A percentile compares a stretch with the other conserved stretches of the same genome.
Evolutionary conservation across 352 stramenopile genomes (phyloP).

Genomic region (Pythium utonaiense): DNA sequence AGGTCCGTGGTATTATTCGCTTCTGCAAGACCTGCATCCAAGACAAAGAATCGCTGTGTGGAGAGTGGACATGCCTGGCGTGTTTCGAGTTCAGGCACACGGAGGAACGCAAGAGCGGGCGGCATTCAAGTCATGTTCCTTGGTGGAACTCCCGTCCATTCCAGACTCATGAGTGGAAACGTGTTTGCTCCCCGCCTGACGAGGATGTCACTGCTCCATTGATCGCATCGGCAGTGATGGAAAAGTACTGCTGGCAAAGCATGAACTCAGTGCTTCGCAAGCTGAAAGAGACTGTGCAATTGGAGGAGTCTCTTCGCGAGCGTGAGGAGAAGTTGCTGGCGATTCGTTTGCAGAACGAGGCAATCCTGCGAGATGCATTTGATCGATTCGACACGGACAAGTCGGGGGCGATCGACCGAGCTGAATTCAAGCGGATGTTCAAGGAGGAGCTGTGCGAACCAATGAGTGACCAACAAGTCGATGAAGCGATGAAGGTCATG

Average conservation of each 20-base stretch:
- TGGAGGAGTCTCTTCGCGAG: slow-evolving; percentile 14
- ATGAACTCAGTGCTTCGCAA: background rate
- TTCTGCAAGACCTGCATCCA: slow-evolving; percentile 23
- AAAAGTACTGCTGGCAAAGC: slow-evolving; percentile 31
- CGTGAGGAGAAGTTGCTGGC: slow-evolving; percentile 29
- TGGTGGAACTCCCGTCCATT: slow-evolving; percentile 33
- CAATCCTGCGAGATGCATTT: slow-evolving; percentile 43
- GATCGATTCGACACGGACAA: slow-evolving; percentile 39
- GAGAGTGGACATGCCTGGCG: slow-evolving; percentile 5
- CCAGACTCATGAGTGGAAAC: slow-evolving; percentile 22
- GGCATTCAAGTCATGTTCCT: background rate
- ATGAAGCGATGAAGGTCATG: slow-evolving; percentile 33
- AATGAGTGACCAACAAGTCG: slow-evolving; percentile 29
- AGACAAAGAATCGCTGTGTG: background rate
- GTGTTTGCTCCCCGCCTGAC: background rate
- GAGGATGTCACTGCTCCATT: background rate
- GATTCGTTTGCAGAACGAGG: slow-evolving; percentile 35
- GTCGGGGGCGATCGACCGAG: slow-evolving; percentile 34
- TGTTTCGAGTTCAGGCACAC: slow-evolving; percentile 33
- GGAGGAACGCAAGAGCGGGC: background rate
- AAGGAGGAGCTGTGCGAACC: slow-evolving; percentile 44
- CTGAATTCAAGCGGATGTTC: slow-evolving; percentile 41
- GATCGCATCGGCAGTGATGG: slow-evolving; percentile 13
- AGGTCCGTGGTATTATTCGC: slow-evolving; percentile 19
- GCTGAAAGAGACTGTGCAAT: slow-evolving; percentile 1